Base-by-base conservation (phyloP, 1,139 yeast species). In the Pichia norvegensis region DNA sequence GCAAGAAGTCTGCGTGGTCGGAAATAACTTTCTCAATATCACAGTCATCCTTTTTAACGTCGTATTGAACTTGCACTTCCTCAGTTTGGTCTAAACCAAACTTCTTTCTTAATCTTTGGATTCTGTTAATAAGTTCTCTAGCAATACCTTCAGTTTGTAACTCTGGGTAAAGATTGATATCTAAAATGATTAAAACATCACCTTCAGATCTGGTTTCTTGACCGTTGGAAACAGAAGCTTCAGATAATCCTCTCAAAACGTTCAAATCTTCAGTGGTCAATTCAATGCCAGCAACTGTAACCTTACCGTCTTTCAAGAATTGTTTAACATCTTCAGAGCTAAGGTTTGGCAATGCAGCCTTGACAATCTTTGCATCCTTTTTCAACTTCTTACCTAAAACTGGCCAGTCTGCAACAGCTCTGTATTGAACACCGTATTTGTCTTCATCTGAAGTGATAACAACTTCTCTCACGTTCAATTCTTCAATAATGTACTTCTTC, bases 381-480 rank as follows among this genome's bases (percentile, higher is more conserved):
- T 90, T 90, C 67, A 94, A 78, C 68, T 92, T 92, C 76, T 92
- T 92, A 70, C 99, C 99, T 56, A 94, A 77, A 17, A 88, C 87
- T 45, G 97, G 95, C 99, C 99, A 94, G 70, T 94, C 99, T 41
- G 98, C 98, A 65, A 85, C 95, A 42, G 92, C 97, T 52, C 78
- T 79, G 72, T 90, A 92, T 62, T 83, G 85, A 52, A 94, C 97
- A 58, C 92, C 94, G 62, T 88, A 90, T 62, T 83, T 81, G 57
- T 76, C 82, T 71, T 94, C 99, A 62, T 94, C 97, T 29, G 87
- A 75, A 29, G 97, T 88, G 58, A 94, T 82, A 58, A 87, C 70
- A 49, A 94, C 67, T 57, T 85, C 92, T 67, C 97, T 84, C 49
- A 94, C 85, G 62, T 94, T 94, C 65, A 94, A 78, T 69, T 94